Conservation (phyloP, 2,329 filamentous ascomycete genomes). For the Colletotrichum paranaense region DNA sequence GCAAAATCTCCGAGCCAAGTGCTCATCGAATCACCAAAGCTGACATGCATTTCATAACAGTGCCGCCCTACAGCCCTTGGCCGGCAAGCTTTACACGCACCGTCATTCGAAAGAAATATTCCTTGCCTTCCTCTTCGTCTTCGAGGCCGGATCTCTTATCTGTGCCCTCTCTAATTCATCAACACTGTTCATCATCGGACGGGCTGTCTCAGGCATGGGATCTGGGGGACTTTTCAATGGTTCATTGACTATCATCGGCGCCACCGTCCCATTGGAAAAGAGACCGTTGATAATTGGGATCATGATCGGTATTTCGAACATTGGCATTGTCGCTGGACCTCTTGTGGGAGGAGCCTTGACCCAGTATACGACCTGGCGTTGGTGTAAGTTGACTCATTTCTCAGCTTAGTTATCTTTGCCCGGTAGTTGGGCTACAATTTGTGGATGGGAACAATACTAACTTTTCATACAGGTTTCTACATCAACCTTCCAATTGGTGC, state of each 20-base stretch:
- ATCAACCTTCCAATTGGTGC: slow-evolving; percentile 59
- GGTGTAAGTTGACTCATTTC: slow-evolving; percentile 47
- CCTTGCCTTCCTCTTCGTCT: slow-evolving; percentile 44
- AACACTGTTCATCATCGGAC: slow-evolving; percentile 60
- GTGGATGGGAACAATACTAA: background rate
- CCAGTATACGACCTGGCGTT: slow-evolving; percentile 52
- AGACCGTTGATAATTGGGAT: slow-evolving; percentile 37
- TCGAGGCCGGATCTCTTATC: slow-evolving; percentile 56
- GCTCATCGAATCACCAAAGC: background rate
- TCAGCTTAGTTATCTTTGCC: no score
- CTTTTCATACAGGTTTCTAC: slow-evolving; percentile 49
- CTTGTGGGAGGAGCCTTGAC: slow-evolving; percentile 57
- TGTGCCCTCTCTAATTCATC: slow-evolving; percentile 59
- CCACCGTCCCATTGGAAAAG: slow-evolving; percentile 42
- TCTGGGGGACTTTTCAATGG: slow-evolving; percentile 55
- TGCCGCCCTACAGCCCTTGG: slow-evolving; percentile 61
- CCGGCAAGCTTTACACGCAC: slow-evolving; percentile 62
- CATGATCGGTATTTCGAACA: slow-evolving; percentile 44
- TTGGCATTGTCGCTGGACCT: slow-evolving; percentile 60
- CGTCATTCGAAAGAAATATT: slow-evolving; percentile 47
- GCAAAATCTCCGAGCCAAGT: background rate
- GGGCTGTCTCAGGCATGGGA: slow-evolving; percentile 60
- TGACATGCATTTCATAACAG: slow-evolving; percentile 41
- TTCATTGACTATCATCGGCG: slow-evolving; percentile 46
- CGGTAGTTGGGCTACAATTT: background rate